Conservation (phyloP, 1,284 basidiomycete genomes). For the Phellopilus nigrolimitatus region DNA sequence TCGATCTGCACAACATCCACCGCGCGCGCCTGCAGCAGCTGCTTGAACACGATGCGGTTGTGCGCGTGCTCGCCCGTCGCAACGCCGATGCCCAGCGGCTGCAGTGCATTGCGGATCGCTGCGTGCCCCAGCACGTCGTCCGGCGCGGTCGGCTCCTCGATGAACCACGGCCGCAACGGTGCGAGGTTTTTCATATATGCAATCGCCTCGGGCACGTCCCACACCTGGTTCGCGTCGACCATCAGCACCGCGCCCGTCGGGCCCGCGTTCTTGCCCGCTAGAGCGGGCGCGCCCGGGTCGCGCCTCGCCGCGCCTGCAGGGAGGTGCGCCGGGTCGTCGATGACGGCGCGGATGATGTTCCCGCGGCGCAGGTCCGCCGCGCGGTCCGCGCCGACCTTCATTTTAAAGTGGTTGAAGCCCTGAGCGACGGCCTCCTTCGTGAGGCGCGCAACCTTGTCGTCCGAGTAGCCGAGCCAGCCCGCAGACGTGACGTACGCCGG, state of each 20-base stretch:
- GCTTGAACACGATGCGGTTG: constrained; percentile 97
- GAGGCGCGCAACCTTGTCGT: constrained; percentile 85
- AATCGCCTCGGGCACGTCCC: constrained; percentile 91
- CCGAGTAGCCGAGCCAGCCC: constrained; percentile 89
- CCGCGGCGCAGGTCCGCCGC: constrained; percentile 85
- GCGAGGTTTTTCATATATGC: constrained; percentile 83
- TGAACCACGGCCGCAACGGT: constrained; percentile 92
- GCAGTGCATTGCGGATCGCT: constrained; percentile 73
- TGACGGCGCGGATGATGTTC: constrained; percentile 85
- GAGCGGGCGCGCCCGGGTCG: constrained; percentile 59
- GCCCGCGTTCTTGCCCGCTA: constrained; percentile 88
- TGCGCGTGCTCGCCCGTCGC: constrained; percentile 96
- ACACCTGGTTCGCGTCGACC: constrained; percentile 97
- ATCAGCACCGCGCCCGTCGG: constrained; percentile 91
- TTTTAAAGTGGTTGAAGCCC: constrained; percentile 96
- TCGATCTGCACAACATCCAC: constrained; percentile 98
- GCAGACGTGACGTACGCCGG: constrained; percentile 94
- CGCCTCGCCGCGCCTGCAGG: constrained; percentile 50
- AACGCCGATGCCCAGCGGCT: constrained; percentile 84
- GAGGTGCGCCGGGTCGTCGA: constrained; percentile 81
- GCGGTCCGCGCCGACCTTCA: constrained; percentile 89
- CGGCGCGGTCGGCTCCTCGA: constrained; percentile 92
- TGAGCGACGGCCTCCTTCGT: constrained; percentile 80
- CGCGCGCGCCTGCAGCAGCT: constrained; percentile 87
- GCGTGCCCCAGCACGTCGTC: constrained; percentile 89